Conservation (phyloP, 805 yeast genomes). For the Maudiozyma serrabonitensis region DNA sequence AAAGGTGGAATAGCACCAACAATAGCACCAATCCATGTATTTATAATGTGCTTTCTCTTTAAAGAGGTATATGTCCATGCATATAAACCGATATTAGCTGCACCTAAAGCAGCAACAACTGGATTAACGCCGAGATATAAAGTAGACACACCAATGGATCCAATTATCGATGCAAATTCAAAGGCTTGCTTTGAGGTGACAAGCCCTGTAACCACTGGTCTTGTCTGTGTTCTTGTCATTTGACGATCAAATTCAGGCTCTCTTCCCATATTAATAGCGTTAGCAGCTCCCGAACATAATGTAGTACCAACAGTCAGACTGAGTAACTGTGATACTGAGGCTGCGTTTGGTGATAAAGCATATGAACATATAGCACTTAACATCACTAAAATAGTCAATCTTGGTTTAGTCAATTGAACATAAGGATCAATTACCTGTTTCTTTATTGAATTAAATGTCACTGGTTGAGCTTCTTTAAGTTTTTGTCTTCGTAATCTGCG, state of each 20-base stretch:
- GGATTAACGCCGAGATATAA: slow-evolving; percentile 78
- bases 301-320: slow-evolving; percentile 79
- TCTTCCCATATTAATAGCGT: slow-evolving; percentile 94
- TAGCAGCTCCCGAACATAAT: slow-evolving; percentile 85
- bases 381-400: slow-evolving; percentile 78
- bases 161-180: slow-evolving; percentile 66
- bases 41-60: slow-evolving; percentile 72
- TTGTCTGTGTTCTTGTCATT: slow-evolving; percentile 78
- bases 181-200: slow-evolving; percentile 71
- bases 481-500: slow-evolving; percentile 5
- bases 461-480: not conserved
- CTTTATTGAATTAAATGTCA: slow-evolving; percentile 15
- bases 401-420: slow-evolving; percentile 80
- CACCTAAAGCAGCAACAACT: slow-evolving; percentile 74
- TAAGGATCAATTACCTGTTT: slow-evolving; percentile 49
- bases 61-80: slow-evolving; percentile 88
- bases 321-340: slow-evolving; percentile 58
- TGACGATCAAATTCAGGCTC: slow-evolving; percentile 82
- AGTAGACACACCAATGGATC: slow-evolving; percentile 57
- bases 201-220: slow-evolving; percentile 85
- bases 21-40: slow-evolving; percentile 98
- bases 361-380: slow-evolving; percentile 88
- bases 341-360: slow-evolving; percentile 80
- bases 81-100: slow-evolving; percentile 68
- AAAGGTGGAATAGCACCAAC: slow-evolving; percentile 98